Evolutionary conservation across 2,329 filamentous ascomycete genomes (phyloP), one percentile per base, ranked within the genome.

Genomic region (Leptographium radiaticola): DNA sequence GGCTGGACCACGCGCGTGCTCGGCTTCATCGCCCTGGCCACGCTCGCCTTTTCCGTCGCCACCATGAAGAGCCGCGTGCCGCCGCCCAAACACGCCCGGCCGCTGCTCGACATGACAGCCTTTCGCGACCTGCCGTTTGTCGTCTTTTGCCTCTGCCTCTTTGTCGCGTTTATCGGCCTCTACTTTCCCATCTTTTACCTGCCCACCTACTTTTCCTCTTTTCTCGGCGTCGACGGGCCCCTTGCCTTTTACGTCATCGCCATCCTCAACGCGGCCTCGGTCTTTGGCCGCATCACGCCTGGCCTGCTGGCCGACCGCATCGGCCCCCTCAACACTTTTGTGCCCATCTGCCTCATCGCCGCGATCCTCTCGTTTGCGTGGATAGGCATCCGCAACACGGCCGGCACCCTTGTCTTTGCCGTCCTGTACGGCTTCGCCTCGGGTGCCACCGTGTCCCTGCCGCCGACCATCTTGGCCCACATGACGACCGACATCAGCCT

Each of bases 151-250:
- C 36, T 63, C 10, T 71, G 62, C 13, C 58, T 66, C 15, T 66
- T 73, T 50, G 67, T 71, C 50, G 61, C 60, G 25, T 76, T 74
- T 59, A 61, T 75, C 58, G 69, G 68, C 38, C 63, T 76, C 20
- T 77, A 76, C 60, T 67, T 73, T 47, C 67, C 72, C 6, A 74
- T 75, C 63, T 76, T 72, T 60, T 75, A 73, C 63, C 67, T 75
- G 59, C 63, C 70, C 59, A 63, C 70, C 38, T 74, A 66, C 57
- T 66, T 66, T 33, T 68, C 70, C 49, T 67, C 66, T 50, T 71
- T 70, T 60, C 67, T 65, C 43, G 64, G 73, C 51, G 56, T 55
- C 30, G 54, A 52, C 15, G 38, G 60, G 3, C 30, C 31, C 10
- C 61, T 64, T 25, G 54, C 59, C 18, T 49, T 53, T n/a, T 58